Base-by-base conservation (phyloP, 2,329 filamentous ascomycete genomes). In the Stagonosporopsis rhizophila region DNA sequence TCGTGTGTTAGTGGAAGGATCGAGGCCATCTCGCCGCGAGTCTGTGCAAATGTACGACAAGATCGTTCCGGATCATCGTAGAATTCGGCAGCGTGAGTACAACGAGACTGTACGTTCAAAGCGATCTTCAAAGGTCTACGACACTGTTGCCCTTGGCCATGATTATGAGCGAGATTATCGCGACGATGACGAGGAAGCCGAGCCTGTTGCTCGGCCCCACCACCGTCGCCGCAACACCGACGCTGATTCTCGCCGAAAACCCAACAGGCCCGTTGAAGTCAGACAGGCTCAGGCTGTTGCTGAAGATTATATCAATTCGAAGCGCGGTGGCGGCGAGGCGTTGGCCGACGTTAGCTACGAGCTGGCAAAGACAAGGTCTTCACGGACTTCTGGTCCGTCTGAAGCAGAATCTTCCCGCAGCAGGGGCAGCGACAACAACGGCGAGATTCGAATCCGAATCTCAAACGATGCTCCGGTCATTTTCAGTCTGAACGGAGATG, bases 381-480 rank as follows among this genome's bases (percentile, higher is more conserved):
- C 66, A 23, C 53, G 66, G 6, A 56, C 61, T 7, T 69, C 71
- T n/a, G 65, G 55, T 19, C 67, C 62, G 12, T 73, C 71, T 8
- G 68, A 74, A 25, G 62, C 63, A 15, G 70, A 62, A 15, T 73
- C 71, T 3, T 70, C 65, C 27, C 62, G 53, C 23, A 68, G 66
- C 56, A 61, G 56, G 23, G 60, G 67, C 23, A 70, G 68, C 44
- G 71, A 73, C 22, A 66, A 60, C 37, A 69, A 69, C 28, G 72
- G 71, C 17, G 73, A 75, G 50, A 73, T 77, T 44, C 71, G 72
- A 30, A 67, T 77, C 22, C 66, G 68, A n/a, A 65, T 77, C 12
- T 71, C 72, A 51, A 67, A 70, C 17, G 67, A 71, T 23, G 67
- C 68, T 20, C 68, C 69, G 27, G 61, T 74, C 30, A 73, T 66